phyloP scores from a whole-genome alignment of 2,329 filamentous ascomycete genomes.

The Pestalotiopsis sp. region DNA sequence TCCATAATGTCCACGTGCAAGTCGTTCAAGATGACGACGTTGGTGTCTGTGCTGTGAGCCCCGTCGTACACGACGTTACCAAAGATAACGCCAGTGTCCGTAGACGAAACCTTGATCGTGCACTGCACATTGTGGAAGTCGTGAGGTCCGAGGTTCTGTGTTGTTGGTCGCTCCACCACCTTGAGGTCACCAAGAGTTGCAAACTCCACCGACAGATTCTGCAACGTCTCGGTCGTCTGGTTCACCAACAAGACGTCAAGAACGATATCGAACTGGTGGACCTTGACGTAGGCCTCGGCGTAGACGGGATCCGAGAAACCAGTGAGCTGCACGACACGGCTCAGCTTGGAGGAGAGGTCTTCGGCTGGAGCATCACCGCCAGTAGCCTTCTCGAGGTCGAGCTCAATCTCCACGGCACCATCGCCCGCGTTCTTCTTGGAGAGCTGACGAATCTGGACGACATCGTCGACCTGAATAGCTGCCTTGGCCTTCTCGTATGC shows the following conservation, averaged over 20 bases:
- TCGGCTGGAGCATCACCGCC: slow-evolving; percentile 84
- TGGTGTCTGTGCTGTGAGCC: slow-evolving; percentile 86
- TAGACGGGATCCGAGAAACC: slow-evolving; percentile 98
- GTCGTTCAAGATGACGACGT: slow-evolving; percentile 97
- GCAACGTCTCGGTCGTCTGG: slow-evolving; percentile 93
- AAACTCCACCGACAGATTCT: slow-evolving; percentile 97
- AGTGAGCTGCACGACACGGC: slow-evolving; percentile 93
- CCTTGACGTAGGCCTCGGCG: slow-evolving; percentile 98
- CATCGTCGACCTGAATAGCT: slow-evolving; percentile 93
- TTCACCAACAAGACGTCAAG: slow-evolving; percentile 96
- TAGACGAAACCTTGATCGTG: slow-evolving; percentile 98
- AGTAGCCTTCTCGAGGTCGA: slow-evolving; percentile 91
- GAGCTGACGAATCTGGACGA: slow-evolving; percentile 89
- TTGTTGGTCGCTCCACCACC: slow-evolving; percentile 94
- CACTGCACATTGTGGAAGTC: slow-evolving; percentile 99
- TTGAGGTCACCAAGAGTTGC: slow-evolving; percentile 98
- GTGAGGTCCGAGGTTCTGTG: slow-evolving; percentile 91
- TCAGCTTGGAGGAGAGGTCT: slow-evolving; percentile 91
- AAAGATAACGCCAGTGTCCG: slow-evolving; percentile 97
- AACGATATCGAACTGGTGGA: slow-evolving; percentile 98
- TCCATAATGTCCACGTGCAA: slow-evolving; percentile 99
- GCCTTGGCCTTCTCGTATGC: slow-evolving; percentile 91
- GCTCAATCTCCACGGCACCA: slow-evolving; percentile 81
- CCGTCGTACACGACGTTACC: slow-evolving; percentile 98
- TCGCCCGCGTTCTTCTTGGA: slow-evolving; percentile 87